Evolutionary conservation across 192 early-diverging fungal genomes (phyloP), one percentile per base, ranked within the genome.

Genomic region (Phycomyces nitens): DNA sequence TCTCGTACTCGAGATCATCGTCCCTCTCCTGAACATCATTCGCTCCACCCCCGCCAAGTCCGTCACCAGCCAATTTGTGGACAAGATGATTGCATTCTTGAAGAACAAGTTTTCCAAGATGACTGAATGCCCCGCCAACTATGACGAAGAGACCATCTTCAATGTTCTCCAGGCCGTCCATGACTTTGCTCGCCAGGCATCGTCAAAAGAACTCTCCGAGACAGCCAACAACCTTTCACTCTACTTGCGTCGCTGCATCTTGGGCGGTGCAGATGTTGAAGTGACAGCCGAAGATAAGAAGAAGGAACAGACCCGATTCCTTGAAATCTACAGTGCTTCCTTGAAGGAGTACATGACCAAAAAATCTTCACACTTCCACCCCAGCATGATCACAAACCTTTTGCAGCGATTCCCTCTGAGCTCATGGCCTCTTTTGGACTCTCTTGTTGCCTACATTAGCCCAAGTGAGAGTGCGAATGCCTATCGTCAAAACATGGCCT

Each of bases 301-400:
- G 61, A 52, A 69, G 18, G 68, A 70, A n/a, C 58, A 65, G 39
- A 63, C 64, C 56, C 71, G 73, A 3, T 71, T 83, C 16, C 63
- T 82, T 15, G 67, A 64, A 15, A 71, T 88, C 41, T 90, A 93
- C 70, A 62, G 43, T 23, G 76, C 55, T 0, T 79, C 89, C 1
- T 74, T 91, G 62, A 71, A 63, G n/a, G 82, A 91, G 68, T 93
- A 88, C 72, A 82, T 93, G 84, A 80, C 86, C 49, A 82, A 81
- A 64, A 88, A 89, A 72, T 84, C 86, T 41, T 84, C 84, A 53
- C 84, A 84, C 58, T 58, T 95, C 60, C 80, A 85, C 56, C 72
- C 84, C 16, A 81, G 78, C 47, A 81, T 95, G 68, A 91, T 95
- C 73, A 59, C 85, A 22, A 77, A 79, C 10, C 75, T 89, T 21